Conservation (phyloP, 2,329 filamentous ascomycete genomes). For the Paramyrothecium roridum region DNA sequence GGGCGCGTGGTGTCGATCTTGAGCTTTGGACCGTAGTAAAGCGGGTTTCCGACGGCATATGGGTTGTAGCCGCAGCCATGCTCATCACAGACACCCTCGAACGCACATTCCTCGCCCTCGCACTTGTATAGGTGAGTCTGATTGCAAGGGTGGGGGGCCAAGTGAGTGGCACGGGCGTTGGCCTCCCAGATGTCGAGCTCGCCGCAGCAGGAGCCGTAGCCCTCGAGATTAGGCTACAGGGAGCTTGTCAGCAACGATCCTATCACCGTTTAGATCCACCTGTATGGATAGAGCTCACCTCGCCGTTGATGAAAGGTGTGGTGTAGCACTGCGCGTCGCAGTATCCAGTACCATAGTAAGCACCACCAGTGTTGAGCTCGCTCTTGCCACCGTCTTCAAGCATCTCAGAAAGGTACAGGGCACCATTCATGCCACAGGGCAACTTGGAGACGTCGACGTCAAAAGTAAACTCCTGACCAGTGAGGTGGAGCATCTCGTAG, state of each 20-base stretch:
- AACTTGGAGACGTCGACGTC: constrained; percentile 64
- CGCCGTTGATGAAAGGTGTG: constrained; percentile 45
- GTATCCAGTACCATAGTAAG: constrained; percentile 61
- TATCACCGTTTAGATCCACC: too few relatives aligned
- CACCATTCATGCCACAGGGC: constrained; percentile 66
- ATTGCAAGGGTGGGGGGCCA: constrained; percentile 48
- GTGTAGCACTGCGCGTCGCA: constrained; percentile 60
- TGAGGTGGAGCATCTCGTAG: constrained; percentile 59
- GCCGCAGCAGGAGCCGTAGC: constrained; percentile 47
- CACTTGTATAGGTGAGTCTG: constrained; percentile 39
- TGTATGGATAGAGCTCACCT: constrained; percentile 24
- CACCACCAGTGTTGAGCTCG: constrained; percentile 52
- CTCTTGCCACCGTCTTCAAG: constrained; percentile 57
- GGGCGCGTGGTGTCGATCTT: constrained; percentile 31
- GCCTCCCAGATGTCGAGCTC: constrained; percentile 57
- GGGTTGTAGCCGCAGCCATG: constrained; percentile 42
- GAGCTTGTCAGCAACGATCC: constrained; percentile 7
- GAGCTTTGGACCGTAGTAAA: constrained; percentile 28
- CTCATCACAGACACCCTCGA: constrained; percentile 39
- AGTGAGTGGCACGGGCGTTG: constrained; percentile 39
- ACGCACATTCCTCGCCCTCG: constrained; percentile 35
- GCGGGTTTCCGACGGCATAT: constrained; percentile 24
- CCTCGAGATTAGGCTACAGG: constrained; percentile 30
- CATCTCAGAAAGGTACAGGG: constrained; percentile 57
- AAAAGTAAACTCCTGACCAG: constrained; percentile 61